Base-by-base conservation (phyloP, 2,329 filamentous ascomycete species). In the Trichoderma aggressivum region DNA sequence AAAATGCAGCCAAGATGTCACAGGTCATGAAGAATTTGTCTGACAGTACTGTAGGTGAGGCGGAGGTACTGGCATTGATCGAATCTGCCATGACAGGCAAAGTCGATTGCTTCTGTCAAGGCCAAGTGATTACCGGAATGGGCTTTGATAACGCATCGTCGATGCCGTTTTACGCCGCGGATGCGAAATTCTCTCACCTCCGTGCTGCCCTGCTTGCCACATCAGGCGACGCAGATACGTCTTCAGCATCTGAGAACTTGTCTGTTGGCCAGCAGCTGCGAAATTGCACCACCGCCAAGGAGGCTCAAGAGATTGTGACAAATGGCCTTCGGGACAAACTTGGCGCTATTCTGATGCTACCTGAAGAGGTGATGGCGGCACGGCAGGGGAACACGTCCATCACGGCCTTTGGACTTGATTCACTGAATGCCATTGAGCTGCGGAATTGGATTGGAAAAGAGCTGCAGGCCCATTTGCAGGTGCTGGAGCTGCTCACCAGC, bases 81-180 rank as follows among this genome's bases (percentile, higher is more conserved):
- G 83, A 82, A 1, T 83, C 85, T 0, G 85, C 86, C 21, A 85
- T 89, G 53, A 81, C 78, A 7, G 86, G 85, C 2, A 79, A 81
- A 32, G 74, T 87, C 5, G 77, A 77, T 0, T 74, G 75, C 0
- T 78, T 81, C 0, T 87, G 85, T 76, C 82, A 84, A 70, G 81
- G 79, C 55, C 86, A 89, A 75, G 83, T 82, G 47, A 86, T 89
- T 72, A 88, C 86, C 0, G 87, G 87, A 2, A 83, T 89, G 76
- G 81, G 83, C 68, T 84, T 88, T 72, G 73, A 74, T 8, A 84
- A 82, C 26, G 81, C 82, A 7, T 78, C 79, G 3, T 79, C 82
- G 74, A 78, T 83, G 63, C 86, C 86, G 0, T 89, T 87, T 79
- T 89, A 86, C 83, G 83, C 83, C 4, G 76, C 81, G 3, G 87